These are phyloP conservation scores for Bremia lactucae DNA, from an alignment of 352 stramenopile species.

Conservation along the genomic window DNA sequence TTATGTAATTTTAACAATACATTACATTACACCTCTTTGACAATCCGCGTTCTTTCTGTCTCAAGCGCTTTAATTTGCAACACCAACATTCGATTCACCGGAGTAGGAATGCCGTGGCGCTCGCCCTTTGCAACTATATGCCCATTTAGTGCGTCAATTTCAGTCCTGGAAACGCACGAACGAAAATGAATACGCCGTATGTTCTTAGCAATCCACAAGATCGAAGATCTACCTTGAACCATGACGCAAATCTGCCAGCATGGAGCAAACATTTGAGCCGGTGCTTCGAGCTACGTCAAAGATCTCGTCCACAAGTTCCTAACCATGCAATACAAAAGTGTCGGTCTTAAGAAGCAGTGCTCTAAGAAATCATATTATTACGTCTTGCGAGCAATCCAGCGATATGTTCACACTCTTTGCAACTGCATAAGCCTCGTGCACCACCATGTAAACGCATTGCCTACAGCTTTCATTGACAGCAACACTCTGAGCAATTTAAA, in stretches of 20 bases:
- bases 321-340: not conserved
- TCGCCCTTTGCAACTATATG: conserved; percentile 38
- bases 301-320: conserved; percentile 51
- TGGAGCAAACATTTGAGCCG: conserved; percentile 59
- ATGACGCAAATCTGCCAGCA: conserved; percentile 55
- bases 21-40: no score
- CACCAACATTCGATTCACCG: conserved; percentile 46
- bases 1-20: no score
- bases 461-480: conserved; percentile 32
- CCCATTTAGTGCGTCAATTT: conserved; percentile 68
- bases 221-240: conserved; percentile 33
- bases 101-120: conserved; percentile 40
- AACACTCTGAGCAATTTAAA: conserved; percentile 24
- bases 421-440: conserved; percentile 45
- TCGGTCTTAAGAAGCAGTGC: no score
- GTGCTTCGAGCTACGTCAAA: conserved; percentile 41
- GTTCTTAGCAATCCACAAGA: not conserved
- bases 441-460: conserved; percentile 34
- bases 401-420: conserved; percentile 33
- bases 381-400: conserved; percentile 24
- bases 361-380: no score
- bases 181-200: not conserved
- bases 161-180: conserved; percentile 24
- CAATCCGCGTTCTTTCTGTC: conserved; percentile 9
- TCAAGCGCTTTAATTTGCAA: conserved; percentile 55